Conservation (phyloP, 805 yeast species). For the Teunomyces tritomae region DNA sequence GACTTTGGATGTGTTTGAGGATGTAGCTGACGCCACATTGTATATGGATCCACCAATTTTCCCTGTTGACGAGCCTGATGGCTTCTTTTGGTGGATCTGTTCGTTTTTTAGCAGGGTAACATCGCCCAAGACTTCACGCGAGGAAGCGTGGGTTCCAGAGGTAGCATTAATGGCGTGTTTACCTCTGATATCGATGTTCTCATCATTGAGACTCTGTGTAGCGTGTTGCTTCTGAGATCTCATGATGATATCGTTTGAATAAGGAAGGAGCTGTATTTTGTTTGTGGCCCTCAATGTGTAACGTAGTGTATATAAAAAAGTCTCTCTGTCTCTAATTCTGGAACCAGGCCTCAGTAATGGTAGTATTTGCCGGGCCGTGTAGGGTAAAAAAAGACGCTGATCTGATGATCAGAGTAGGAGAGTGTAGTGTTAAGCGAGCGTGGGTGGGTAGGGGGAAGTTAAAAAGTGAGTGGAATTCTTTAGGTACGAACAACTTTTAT, state of each 20-base stretch:
- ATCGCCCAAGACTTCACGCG: conserved; percentile 30
- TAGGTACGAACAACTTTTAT: no score
- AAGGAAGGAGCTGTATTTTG: background rate
- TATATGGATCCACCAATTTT: background rate
- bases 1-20: conserved; percentile 12
- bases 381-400: background rate
- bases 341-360: background rate
- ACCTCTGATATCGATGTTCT: conserved; percentile 1
- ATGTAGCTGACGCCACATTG: background rate
- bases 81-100: conserved; percentile 4
- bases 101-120: conserved; percentile 23
- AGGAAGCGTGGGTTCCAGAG: conserved; percentile 6
- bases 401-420: background rate
- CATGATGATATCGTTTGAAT: conserved; percentile 2
- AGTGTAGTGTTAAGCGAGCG: background rate
- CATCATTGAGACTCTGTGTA: conserved; percentile 6
- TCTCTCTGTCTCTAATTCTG: background rate
- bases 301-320: background rate
- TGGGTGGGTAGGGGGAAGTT: background rate
- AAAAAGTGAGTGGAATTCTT: no score
- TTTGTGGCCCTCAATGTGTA: background rate
- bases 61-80: background rate
- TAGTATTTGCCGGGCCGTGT: background rate
- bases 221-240: conserved; percentile 5
- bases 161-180: background rate